Base-by-base conservation (phyloP, 192 early-diverging fungal species). In the Mortierella antarctica region DNA sequence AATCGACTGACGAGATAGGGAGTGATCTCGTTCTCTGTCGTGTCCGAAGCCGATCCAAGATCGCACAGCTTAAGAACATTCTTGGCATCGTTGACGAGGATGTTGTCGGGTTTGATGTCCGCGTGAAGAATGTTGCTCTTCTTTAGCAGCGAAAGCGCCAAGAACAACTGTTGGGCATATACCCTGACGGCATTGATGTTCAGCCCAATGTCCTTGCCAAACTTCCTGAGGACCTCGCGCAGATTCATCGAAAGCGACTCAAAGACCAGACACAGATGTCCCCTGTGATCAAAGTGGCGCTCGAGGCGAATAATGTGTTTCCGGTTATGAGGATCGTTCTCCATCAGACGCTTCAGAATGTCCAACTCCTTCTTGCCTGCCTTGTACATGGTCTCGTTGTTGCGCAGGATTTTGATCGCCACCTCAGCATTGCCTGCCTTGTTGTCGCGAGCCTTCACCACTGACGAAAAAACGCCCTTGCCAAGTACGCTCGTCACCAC, bases 41-140 rank as follows among this genome's bases (percentile, higher is more conserved):
- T 92, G 66, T 97, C 95, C 21, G 92, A 94, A 13, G 97, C 98
- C 0, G 93, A 94, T 39, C 98, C 98, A 71, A 99, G 86, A 86
- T 99, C 98, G 73, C 95, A 96, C 55, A 99, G 89, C 82, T 97
- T 98, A 7, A 97, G 85, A 2, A 86, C 85, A 61, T 88, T 94
- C 68, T 94, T 91, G 66, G 86, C 83, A 68, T 95, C 95, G 11
- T 90, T 92, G 5, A 96, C 97, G 63, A 99, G 86, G 72, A 98
- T 95, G 83, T 99, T 99, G 73, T 99, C 98, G 1, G 98, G 98
- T 78, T 99, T 99, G 84, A 99, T 95, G 79, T 99, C 98, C 53
- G 96, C 95, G 73, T 99, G 98, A 10, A 98, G 70, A 15, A 99
- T 86, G 23, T 91, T 90, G 82, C 92, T 92, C 73, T 92, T 92